These are phyloP conservation scores for Metschnikowia bowlesiae DNA, from an alignment of 805 yeast genomes.

Conservation along the genomic window DNA sequence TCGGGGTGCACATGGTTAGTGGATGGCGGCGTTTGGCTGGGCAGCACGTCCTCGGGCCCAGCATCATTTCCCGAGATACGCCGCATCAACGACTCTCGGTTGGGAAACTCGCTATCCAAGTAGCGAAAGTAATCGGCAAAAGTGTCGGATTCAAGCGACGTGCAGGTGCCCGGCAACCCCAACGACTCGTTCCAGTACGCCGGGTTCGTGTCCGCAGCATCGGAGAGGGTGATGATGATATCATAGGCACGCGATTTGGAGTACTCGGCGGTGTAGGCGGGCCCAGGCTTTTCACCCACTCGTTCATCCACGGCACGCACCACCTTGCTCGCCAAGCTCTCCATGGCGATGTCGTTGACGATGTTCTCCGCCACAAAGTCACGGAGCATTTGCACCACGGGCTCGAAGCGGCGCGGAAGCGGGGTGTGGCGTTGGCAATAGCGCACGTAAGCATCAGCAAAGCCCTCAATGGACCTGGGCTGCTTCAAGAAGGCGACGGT, in stretches of 20 bases:
- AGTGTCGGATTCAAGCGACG: conserved; percentile 40
- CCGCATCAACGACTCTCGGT: background rate
- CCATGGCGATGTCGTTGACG: conserved; percentile 40
- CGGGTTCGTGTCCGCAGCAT: conserved; percentile 42
- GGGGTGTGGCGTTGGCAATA: background rate
- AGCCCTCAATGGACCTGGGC: conserved; percentile 15
- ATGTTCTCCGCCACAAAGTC: conserved; percentile 55
- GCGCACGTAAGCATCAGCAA: conserved; percentile 19
- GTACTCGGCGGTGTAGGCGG: conserved; percentile 32
- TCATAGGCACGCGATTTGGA: conserved; percentile 53
- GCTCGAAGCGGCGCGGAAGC: conserved; percentile 22
- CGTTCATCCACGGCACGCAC: conserved; percentile 26
- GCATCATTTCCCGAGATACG: background rate
- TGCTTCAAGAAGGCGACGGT: conserved; percentile 20
- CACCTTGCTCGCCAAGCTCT: conserved; percentile 41
- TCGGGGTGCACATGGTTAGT: too few relatives aligned
- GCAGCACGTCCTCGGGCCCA: background rate
- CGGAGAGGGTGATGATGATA: conserved; percentile 27
- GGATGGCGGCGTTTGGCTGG: too few relatives aligned
- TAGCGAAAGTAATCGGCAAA: conserved; percentile 40
- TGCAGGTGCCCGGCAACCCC: conserved; percentile 40
- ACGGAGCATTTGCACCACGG: conserved; percentile 44
- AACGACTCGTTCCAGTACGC: conserved; percentile 45
- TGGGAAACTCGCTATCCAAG: conserved; percentile 18
- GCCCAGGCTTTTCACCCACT: background rate